Conservation (phyloP, 2,329 filamentous ascomycete genomes). For the Colletotrichum brevisporum region DNA sequence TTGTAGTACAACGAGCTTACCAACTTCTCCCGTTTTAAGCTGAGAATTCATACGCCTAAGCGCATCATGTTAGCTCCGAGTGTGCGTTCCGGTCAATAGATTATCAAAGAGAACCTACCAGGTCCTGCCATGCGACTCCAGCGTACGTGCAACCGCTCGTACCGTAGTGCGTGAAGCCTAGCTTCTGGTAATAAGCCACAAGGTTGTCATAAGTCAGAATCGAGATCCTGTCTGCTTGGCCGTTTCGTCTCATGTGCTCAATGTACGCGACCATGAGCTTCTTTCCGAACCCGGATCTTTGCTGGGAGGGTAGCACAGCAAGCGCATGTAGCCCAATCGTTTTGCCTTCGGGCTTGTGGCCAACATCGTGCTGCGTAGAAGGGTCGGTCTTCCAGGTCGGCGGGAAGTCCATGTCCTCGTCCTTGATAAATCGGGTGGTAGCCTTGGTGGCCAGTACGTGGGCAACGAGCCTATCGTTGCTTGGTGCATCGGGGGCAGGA, state of each 20-base stretch:
- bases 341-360: slow-evolving; percentile 44
- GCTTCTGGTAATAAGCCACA: slow-evolving; percentile 48
- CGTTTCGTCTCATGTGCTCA: slow-evolving; percentile 41
- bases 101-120: slow-evolving; percentile 42
- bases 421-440: slow-evolving; percentile 40
- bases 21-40: neutral
- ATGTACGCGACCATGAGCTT: slow-evolving; percentile 45
- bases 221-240: slow-evolving; percentile 45
- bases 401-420: slow-evolving; percentile 48
- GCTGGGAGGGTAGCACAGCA: slow-evolving; percentile 45
- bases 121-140: slow-evolving; percentile 49
- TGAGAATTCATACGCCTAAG: slow-evolving; percentile 15
- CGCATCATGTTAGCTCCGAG: neutral
- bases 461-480: slow-evolving; percentile 44
- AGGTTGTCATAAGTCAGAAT: slow-evolving; percentile 50
- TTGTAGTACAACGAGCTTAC: too few relatives aligned
- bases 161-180: slow-evolving; percentile 50
- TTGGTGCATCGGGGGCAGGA: slow-evolving; percentile 1
- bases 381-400: slow-evolving; percentile 44
- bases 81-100: neutral
- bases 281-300: slow-evolving; percentile 47
- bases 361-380: slow-evolving; percentile 37
- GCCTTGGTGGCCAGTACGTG: slow-evolving; percentile 49
- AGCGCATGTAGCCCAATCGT: slow-evolving; percentile 49
- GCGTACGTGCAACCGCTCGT: slow-evolving; percentile 49